Conservation (phyloP, 495 filamentous ascomycete species). For the Aspergillus affinis region DNA sequence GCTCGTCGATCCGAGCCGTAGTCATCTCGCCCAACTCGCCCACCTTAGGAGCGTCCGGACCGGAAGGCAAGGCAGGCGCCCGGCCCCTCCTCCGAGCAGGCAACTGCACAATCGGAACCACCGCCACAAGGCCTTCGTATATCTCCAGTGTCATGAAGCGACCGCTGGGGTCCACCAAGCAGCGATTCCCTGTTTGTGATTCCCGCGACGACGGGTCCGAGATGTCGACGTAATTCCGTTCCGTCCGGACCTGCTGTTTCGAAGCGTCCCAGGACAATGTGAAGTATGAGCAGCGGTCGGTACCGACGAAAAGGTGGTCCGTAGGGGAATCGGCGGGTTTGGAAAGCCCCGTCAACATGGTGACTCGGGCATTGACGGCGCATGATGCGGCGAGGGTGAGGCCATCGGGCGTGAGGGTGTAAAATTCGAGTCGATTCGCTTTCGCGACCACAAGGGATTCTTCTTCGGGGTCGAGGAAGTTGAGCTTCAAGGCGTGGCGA, state of each 20-base stretch:
- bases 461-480: slow-evolving; percentile 69
- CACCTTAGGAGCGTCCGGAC: slow-evolving; percentile 40
- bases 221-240: slow-evolving; percentile 67
- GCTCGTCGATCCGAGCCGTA: slow-evolving; percentile 75
- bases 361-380: slow-evolving; percentile 76
- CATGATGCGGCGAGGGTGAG: slow-evolving; percentile 62
- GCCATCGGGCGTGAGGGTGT: slow-evolving; percentile 57
- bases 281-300: slow-evolving; percentile 86
- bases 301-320: slow-evolving; percentile 91
- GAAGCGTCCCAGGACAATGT: slow-evolving; percentile 78
- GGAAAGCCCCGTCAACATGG: slow-evolving; percentile 76
- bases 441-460: slow-evolving; percentile 90
- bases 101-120: slow-evolving; percentile 67
- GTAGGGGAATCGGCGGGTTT: slow-evolving; percentile 69
- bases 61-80: slow-evolving; percentile 22
- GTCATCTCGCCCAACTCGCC: slow-evolving; percentile 67
- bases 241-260: slow-evolving; percentile 61
- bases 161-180: slow-evolving; percentile 79
- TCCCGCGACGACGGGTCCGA: slow-evolving; percentile 79
- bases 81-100: slow-evolving; percentile 53
- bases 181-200: slow-evolving; percentile 70
- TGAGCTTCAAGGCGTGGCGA: slow-evolving; percentile 78
- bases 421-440: slow-evolving; percentile 90
- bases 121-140: slow-evolving; percentile 83
- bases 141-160: slow-evolving; percentile 81